phyloP scores from a whole-genome alignment of 179 eudicot genomes.

The Drosera spatulata region DNA sequence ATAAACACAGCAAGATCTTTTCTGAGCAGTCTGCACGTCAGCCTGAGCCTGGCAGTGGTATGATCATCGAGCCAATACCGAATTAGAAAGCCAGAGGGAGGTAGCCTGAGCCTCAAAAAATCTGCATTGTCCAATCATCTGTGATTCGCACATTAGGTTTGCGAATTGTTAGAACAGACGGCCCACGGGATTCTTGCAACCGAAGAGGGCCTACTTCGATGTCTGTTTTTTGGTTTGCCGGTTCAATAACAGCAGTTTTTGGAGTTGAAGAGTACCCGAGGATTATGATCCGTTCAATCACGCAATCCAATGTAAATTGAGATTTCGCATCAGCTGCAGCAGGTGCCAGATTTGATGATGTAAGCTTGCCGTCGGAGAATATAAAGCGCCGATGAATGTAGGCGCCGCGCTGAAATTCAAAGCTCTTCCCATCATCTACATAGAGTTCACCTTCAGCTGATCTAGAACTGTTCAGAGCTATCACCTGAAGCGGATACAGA shows the following conservation, averaged over 20 bases:
- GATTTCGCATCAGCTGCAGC: slow-evolving; percentile 11
- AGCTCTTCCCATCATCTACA: slow-evolving; percentile 90
- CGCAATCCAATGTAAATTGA: slow-evolving; percentile 36
- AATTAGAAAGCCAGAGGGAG: no score
- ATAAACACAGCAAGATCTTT: no score
- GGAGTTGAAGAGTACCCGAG: slow-evolving; percentile 54
- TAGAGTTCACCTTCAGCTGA: slow-evolving; percentile 95
- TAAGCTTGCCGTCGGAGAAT: slow-evolving; percentile 71
- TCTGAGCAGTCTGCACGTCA: no score
- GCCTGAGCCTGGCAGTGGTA: no score
- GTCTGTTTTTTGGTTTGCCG: slow-evolving; percentile 39
- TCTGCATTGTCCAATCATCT: slow-evolving; percentile 74
- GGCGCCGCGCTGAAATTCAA: slow-evolving; percentile 58
- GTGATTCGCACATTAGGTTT: slow-evolving; percentile 70
- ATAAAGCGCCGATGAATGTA: slow-evolving; percentile 78
- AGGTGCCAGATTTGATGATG: slow-evolving; percentile 42
- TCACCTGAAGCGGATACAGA: slow-evolving; percentile 43
- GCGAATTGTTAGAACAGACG: slow-evolving; percentile 61
- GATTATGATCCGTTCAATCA: slow-evolving; percentile 68
- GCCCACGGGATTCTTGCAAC: slow-evolving; percentile 24
- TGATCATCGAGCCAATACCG: no score
- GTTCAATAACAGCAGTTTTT: slow-evolving; percentile 61
- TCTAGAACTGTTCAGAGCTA: slow-evolving; percentile 74
- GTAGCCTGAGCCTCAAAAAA: slow-evolving; percentile 27
- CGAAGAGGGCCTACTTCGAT: slow-evolving; percentile 58